Evolutionary conservation across 352 stramenopile genomes (phyloP).

Genomic region (Peronospora farinosa): DNA sequence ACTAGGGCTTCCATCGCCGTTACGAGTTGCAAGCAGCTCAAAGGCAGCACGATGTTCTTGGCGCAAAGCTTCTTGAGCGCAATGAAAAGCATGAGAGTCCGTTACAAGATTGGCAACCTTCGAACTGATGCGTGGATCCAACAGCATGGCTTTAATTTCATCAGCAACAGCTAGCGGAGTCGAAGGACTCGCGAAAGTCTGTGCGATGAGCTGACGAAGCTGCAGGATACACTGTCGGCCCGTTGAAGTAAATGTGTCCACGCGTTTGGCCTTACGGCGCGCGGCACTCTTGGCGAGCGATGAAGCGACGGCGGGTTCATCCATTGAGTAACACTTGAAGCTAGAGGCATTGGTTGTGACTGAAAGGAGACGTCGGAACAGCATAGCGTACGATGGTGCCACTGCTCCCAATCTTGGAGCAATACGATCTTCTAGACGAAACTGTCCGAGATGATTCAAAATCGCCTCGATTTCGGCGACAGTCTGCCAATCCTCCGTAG

Average conservation of each 20-base stretch:
- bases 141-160: conserved; percentile 38
- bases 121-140: conserved; percentile 35
- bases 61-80: conserved; percentile 24
- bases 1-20: neutral
- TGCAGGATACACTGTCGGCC: conserved; percentile 16
- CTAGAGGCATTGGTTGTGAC: conserved; percentile 23
- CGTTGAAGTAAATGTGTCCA: conserved; percentile 19
- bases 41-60: conserved; percentile 32
- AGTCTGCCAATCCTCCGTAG: conserved; percentile 23
- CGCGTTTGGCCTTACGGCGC: conserved; percentile 20
- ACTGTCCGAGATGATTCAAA: conserved; percentile 25
- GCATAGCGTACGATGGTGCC: conserved; percentile 23
- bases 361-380: conserved; percentile 30
- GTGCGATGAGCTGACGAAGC: conserved; percentile 16
- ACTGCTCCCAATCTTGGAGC: conserved; percentile 8
- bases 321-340: conserved; percentile 28
- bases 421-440: conserved; percentile 24
- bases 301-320: conserved; percentile 4
- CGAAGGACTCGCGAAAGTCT: conserved; percentile 15
- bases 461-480: conserved; percentile 30
- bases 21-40: conserved; percentile 20
- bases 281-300: conserved; percentile 3
- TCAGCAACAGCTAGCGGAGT: conserved; percentile 7
- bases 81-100: conserved; percentile 15
- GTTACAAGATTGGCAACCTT: conserved; percentile 28